These are phyloP conservation scores for Arabidopsis hybrid DNA, from an alignment of 441 rosid species.

Conservation along the genomic window DNA sequence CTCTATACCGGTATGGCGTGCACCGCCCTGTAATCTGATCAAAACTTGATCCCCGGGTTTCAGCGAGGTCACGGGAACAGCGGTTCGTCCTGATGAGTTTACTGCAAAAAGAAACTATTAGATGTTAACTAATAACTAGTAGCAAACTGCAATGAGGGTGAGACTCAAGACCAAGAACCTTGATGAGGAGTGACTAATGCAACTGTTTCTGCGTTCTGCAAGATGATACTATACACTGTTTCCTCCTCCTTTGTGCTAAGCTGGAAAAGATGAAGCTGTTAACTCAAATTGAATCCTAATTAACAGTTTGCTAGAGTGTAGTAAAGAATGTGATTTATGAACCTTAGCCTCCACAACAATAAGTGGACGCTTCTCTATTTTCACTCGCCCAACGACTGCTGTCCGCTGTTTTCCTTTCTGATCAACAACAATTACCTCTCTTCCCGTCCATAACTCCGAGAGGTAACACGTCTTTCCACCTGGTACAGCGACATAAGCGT, in stretches of 20 bases:
- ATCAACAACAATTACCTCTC: constrained; percentile 72
- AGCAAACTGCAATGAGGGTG: constrained; percentile 8
- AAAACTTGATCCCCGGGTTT: constrained; percentile 73
- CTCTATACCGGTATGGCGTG: constrained; percentile 89
- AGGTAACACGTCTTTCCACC: constrained; percentile 92
- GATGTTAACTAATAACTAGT: constrained; percentile 19
- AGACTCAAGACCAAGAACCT: constrained; percentile 49
- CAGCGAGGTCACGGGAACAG: constrained; percentile 73
- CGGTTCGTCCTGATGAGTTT: constrained; percentile 46
- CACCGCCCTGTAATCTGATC: constrained; percentile 77
- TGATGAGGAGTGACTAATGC: constrained; percentile 65
- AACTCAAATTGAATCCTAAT: background rate
- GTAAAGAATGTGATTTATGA: constrained; percentile 24
- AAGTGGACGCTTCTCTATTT: constrained; percentile 86
- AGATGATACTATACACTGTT: constrained; percentile 58
- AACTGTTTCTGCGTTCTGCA: constrained; percentile 91
- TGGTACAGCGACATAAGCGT: constrained; percentile 79
- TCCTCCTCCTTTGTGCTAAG: constrained; percentile 49
- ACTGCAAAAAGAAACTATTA: constrained; percentile 48
- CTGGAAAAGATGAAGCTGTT: constrained; percentile 48
- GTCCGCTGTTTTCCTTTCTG: constrained; percentile 67
- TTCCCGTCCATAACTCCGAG: constrained; percentile 82
- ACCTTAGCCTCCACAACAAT: constrained; percentile 87
- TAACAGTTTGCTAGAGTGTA: background rate
- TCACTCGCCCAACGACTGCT: constrained; percentile 85